phyloP scores from a whole-genome alignment of 2,329 filamentous ascomycete genomes.

The Apiospora rasikravindrae region DNA sequence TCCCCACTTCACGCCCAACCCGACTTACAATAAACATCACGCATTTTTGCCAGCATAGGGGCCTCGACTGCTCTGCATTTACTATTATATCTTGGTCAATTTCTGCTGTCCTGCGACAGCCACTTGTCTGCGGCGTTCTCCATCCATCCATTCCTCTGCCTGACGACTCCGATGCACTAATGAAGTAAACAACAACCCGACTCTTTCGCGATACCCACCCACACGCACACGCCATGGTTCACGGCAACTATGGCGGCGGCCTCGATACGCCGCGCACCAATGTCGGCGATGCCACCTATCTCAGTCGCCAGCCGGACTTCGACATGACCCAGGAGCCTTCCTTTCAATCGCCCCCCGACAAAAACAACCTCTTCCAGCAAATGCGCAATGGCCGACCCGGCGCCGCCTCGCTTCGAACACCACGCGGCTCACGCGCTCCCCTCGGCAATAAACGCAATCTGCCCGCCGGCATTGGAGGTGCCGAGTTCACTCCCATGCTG shows the following conservation, averaged over 20 bases:
- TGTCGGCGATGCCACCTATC: conserved; percentile 81
- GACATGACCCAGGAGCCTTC: conserved; percentile 88
- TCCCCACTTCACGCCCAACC: not conserved
- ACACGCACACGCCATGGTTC: conserved; percentile 57
- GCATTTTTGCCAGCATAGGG: conserved; percentile 5
- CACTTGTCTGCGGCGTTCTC: not conserved
- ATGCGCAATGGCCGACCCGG: conserved; percentile 69
- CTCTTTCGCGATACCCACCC: conserved; percentile 16
- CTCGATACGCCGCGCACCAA: conserved; percentile 89
- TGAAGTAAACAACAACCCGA: conserved; percentile 22
- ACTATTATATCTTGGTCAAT: not conserved
- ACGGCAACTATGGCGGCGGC: conserved; percentile 58
- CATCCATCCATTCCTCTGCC: not conserved
- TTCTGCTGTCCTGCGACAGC: not conserved
- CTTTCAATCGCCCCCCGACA: conserved; percentile 80
- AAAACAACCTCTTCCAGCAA: conserved; percentile 76
- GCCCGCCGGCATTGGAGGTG: conserved; percentile 66
- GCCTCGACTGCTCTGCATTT: not conserved
- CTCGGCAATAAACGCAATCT: conserved; percentile 76
- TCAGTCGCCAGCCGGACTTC: conserved; percentile 72
- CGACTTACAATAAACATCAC: conserved; percentile 2
- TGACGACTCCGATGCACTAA: not conserved
- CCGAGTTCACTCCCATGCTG: conserved; percentile 93
- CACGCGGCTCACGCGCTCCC: conserved; percentile 69
- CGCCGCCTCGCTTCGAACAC: conserved; percentile 70